A percentile compares a stretch with the other conserved stretches of the same genome.
Evolutionary conservation across 1,284 basidiomycete genomes (phyloP).

Genomic region (Boletus sp.): DNA sequence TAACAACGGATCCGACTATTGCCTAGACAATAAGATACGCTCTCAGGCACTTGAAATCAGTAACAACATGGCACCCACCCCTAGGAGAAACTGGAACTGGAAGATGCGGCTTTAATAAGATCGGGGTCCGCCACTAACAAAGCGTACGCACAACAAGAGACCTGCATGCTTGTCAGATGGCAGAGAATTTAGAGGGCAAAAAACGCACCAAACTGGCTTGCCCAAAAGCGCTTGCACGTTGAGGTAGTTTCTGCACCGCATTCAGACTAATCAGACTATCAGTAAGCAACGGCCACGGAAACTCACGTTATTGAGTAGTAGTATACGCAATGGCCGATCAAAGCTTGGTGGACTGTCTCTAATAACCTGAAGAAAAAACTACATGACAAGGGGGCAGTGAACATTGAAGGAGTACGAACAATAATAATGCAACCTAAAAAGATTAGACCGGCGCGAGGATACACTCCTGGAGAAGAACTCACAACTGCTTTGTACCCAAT

Average conservation of each 20-base stretch:
- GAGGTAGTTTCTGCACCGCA: conserved; percentile 47
- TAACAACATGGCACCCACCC: conserved; percentile 37
- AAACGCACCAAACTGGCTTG: conserved; percentile 48
- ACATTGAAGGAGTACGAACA: conserved; percentile 19
- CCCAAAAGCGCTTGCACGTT: conserved; percentile 40
- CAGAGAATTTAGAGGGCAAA: not conserved
- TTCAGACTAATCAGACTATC: conserved; percentile 6
- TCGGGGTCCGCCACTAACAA: not conserved
- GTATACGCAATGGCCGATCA: conserved; percentile 59
- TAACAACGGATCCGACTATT: too few species aligned
- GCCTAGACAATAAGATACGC: conserved; percentile 22
- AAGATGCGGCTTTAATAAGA: not conserved
- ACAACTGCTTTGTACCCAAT: conserved; percentile 55
- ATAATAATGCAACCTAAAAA: conserved; percentile 21
- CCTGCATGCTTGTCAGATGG: conserved; percentile 19
- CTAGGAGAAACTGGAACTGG: conserved; percentile 57
- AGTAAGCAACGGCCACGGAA: not conserved
- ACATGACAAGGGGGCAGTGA: not conserved
- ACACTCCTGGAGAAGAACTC: conserved; percentile 26
- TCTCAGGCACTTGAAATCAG: conserved; percentile 4
- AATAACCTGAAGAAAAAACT: conserved; percentile 40
- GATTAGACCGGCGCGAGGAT: not conserved
- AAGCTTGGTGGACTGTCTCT: conserved; percentile 51
- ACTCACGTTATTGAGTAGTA: conserved; percentile 53
- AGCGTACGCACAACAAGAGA: conserved; percentile 22